phyloP scores from a whole-genome alignment of 495 filamentous ascomycete genomes.

The Aspergillus asperescens region DNA sequence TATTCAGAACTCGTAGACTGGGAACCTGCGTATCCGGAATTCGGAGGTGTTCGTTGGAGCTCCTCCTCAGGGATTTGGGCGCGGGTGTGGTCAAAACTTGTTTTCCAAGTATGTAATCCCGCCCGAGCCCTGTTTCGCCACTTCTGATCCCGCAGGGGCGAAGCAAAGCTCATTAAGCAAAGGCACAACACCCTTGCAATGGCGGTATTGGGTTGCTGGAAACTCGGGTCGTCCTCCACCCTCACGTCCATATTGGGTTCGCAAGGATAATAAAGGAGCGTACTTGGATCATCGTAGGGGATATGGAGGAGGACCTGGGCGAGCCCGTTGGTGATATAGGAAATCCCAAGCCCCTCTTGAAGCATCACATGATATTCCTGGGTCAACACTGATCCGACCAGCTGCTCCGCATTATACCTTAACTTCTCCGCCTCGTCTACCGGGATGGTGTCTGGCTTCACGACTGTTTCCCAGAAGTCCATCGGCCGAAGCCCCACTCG shows the following conservation, averaged over 20 bases:
- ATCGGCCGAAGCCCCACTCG: neutral
- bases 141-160: conserved; percentile 20
- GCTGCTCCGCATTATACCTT: conserved; percentile 23
- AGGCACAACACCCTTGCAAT: conserved; percentile 25
- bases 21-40: neutral
- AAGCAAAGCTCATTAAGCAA: conserved; percentile 28
- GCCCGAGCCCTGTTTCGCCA: conserved; percentile 27
- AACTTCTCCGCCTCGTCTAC: conserved; percentile 17
- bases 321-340: conserved; percentile 30
- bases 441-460: conserved; percentile 16
- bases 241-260: conserved; percentile 29
- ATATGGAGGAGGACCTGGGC: conserved; percentile 28
- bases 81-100: conserved; percentile 20
- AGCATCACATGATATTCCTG: conserved; percentile 32
- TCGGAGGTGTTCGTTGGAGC: conserved; percentile 2
- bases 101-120: conserved; percentile 20
- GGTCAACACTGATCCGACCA: conserved; percentile 19
- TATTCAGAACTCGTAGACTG: neutral
- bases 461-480: conserved; percentile 12
- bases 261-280: conserved; percentile 34
- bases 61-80: conserved; percentile 23
- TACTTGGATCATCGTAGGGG: conserved; percentile 29
- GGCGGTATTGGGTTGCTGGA: conserved; percentile 16
- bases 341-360: conserved; percentile 26
- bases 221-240: neutral